Percentiles rank a stretch among this genome's conserved stretches.
phyloP scores from a whole-genome alignment of 1,284 basidiomycete species.

The Agroathelia rolfsii region DNA sequence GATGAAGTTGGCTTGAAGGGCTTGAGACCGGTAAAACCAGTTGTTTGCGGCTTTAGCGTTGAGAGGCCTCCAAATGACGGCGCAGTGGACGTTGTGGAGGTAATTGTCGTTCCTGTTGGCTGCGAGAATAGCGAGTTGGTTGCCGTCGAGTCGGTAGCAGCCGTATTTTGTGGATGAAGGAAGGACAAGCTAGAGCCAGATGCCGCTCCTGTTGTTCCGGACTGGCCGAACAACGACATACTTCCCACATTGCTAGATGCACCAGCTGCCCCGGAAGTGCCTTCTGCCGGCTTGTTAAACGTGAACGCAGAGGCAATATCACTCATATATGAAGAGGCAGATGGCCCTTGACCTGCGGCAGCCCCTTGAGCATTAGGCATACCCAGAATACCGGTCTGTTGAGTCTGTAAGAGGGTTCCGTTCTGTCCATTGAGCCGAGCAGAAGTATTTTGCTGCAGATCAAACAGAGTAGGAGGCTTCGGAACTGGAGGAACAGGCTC shows the following conservation, averaged over 20 bases:
- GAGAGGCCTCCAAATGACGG: slow-evolving; percentile 15
- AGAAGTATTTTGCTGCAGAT: slow-evolving; percentile 37
- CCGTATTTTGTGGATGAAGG: slow-evolving; percentile 26
- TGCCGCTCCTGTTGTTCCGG: too few relatives aligned
- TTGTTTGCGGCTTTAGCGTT: slow-evolving; percentile 62
- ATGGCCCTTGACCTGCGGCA: slow-evolving; percentile 30
- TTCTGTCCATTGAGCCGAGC: slow-evolving; percentile 10
- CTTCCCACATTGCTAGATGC: too few relatives aligned
- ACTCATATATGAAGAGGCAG: slow-evolving; percentile 43
- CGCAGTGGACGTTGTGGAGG: slow-evolving; percentile 22
- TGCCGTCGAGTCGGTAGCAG: slow-evolving; percentile 32
- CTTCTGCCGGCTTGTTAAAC: slow-evolving; percentile 26
- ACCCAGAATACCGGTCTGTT: slow-evolving; percentile 15
- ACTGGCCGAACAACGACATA: too few relatives aligned
- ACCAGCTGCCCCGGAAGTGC: too few relatives aligned
- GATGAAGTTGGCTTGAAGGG: slow-evolving; percentile 87
- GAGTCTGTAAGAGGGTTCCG: slow-evolving; percentile 18
- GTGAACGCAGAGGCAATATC: slow-evolving; percentile 64
- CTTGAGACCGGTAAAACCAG: slow-evolving; percentile 77
- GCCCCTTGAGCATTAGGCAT: not conserved
- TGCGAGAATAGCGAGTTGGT: slow-evolving; percentile 45
- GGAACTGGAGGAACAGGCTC: slow-evolving; percentile 61
- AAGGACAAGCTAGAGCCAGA: slow-evolving; percentile 17
- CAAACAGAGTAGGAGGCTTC: slow-evolving; percentile 72
- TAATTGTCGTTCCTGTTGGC: slow-evolving; percentile 34